These are phyloP conservation scores for Orbilia ellipsospora DNA, from an alignment of 2,329 filamentous ascomycete species.

Conservation along the genomic window DNA sequence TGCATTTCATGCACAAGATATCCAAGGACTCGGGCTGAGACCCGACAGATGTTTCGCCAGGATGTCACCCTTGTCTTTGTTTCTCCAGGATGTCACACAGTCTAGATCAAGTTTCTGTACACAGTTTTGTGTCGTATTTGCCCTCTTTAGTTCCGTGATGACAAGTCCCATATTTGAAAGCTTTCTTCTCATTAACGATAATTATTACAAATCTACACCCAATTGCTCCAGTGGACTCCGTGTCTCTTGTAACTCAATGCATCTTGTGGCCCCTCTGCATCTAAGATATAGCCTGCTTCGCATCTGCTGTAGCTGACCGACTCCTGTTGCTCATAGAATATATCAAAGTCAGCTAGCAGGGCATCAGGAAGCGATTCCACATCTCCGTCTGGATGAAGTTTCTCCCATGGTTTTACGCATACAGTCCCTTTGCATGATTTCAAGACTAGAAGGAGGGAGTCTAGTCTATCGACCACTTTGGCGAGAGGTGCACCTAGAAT, in stretches of 20 bases:
- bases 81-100: no score
- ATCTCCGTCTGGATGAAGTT: conserved; percentile 68
- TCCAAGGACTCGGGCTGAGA: no score
- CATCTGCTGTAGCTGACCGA: conserved; percentile 69
- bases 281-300: conserved; percentile 69
- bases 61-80: no score
- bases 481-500: conserved; percentile 62
- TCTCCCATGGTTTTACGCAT: conserved; percentile 70
- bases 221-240: conserved; percentile 45
- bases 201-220: conserved; percentile 18
- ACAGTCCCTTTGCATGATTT: conserved; percentile 70
- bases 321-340: conserved; percentile 67
- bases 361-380: conserved; percentile 69
- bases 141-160: no score
- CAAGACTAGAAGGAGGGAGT: conserved; percentile 70
- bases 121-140: no score
- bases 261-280: conserved; percentile 68
- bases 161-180: no score
- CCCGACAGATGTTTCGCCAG: no score
- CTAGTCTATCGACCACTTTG: conserved; percentile 67
- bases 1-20: no score
- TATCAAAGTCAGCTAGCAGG: conserved; percentile 65
- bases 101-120: no score
- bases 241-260: conserved; percentile 42
- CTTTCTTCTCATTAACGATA: no score